Conservation (phyloP, 2,329 filamentous ascomycete genomes). For the Cladosporium velox region DNA sequence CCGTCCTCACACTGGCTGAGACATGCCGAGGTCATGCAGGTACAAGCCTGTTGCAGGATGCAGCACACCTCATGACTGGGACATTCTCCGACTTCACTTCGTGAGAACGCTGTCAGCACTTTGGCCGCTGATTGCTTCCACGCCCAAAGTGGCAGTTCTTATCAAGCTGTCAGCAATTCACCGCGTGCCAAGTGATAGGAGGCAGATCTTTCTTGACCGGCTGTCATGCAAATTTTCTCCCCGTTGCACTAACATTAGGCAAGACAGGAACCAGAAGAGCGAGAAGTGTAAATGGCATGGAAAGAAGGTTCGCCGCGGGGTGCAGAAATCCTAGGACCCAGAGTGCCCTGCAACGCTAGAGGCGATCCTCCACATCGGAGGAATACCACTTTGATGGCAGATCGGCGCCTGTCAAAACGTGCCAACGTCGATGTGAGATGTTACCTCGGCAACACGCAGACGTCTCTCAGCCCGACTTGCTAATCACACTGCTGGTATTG, state of each 20-base stretch:
- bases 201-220: not conserved
- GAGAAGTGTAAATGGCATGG: not conserved
- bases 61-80: not conserved
- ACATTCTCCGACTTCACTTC: not conserved
- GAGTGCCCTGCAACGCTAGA: not conserved
- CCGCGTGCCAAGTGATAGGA: not conserved
- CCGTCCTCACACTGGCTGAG: not conserved
- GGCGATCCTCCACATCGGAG: slow-evolving; percentile 6
- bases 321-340: not conserved
- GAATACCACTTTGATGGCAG: not conserved
- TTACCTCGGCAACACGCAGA: not conserved
- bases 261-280: not conserved
- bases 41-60: not conserved
- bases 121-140: not conserved
- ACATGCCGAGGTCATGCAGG: slow-evolving; percentile 3
- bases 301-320: not conserved
- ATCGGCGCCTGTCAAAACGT: not conserved
- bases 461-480: not conserved
- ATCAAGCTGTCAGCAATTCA: not conserved
- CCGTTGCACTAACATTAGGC: not conserved
- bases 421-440: not conserved
- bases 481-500: not conserved
- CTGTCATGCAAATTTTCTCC: not conserved
- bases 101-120: not conserved
- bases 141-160: not conserved